These are phyloP conservation scores for Colletotrichum neosansevieriae DNA, from an alignment of 2,329 filamentous ascomycete genomes.

Conservation along the genomic window DNA sequence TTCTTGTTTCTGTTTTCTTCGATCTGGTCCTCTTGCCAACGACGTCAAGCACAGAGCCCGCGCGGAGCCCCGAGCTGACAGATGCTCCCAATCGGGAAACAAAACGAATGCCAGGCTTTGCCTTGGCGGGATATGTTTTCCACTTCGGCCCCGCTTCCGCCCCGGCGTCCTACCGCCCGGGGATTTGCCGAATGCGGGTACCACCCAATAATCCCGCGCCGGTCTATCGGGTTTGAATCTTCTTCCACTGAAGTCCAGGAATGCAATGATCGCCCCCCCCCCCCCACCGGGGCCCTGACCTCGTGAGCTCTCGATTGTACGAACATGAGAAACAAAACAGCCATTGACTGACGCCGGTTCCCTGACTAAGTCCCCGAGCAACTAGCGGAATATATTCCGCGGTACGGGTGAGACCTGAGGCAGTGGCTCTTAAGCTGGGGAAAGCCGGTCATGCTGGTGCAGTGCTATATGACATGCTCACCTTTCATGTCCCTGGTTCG, in stretches of 20 bases:
- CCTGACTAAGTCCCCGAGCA: neutral
- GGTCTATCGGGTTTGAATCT: constrained; percentile 8
- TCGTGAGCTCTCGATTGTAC: neutral
- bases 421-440: too few species aligned
- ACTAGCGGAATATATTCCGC: neutral
- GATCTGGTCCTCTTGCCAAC: too few species aligned
- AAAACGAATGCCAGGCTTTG: neutral
- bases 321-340: too few species aligned
- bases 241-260: neutral
- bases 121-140: constrained; percentile 12
- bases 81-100: constrained; percentile 12
- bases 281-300: neutral
- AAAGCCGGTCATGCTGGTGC: neutral
- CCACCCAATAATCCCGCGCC: constrained; percentile 2
- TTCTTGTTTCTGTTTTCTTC: too few species aligned
- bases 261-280: too few species aligned
- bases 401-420: neutral
- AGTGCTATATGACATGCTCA: neutral
- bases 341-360: neutral
- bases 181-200: constrained; percentile 1
- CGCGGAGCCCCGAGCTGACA: neutral
- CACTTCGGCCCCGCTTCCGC: neutral
- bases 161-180: neutral
- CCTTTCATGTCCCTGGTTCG: neutral
- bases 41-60: too few species aligned